Percentiles rank a stretch among this genome's conserved stretches.
phyloP scores from a whole-genome alignment of 805 yeast species.

The Lipomyces sp. region DNA sequence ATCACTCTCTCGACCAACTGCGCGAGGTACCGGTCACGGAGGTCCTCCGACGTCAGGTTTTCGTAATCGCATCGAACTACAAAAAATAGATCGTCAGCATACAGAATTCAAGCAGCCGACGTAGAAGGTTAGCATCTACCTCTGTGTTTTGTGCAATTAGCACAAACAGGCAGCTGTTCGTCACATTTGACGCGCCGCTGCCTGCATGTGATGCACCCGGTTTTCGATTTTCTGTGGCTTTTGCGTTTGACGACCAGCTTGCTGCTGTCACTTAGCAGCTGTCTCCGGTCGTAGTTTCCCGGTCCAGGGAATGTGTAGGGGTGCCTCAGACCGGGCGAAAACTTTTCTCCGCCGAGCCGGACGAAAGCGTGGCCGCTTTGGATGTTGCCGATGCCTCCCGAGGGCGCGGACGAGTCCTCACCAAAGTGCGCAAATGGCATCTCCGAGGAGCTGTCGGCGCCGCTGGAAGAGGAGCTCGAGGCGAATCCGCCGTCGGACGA shows the following conservation, averaged over 20 bases:
- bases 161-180: conserved; percentile 58
- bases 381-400: no score
- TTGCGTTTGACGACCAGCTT: conserved; percentile 14
- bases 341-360: no score
- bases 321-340: no score
- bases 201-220: conserved; percentile 59
- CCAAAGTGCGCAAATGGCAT: no score
- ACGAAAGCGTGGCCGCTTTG: no score
- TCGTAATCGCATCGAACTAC: conserved; percentile 21
- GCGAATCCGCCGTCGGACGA: not conserved
- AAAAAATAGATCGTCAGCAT: not conserved
- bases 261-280: not conserved
- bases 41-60: conserved; percentile 10
- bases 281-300: no score
- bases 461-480: not conserved
- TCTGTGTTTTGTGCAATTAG: conserved; percentile 37
- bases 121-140: not conserved
- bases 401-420: no score
- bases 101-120: not conserved
- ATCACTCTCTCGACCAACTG: conserved; percentile 12
- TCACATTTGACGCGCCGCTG: conserved; percentile 66
- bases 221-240: conserved; percentile 26
- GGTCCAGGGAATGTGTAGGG: no score
- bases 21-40: conserved; percentile 19
- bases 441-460: conserved; percentile 1